Conservation (phyloP, 345 rosid genomes). For the Citrus cavaleriei region DNA sequence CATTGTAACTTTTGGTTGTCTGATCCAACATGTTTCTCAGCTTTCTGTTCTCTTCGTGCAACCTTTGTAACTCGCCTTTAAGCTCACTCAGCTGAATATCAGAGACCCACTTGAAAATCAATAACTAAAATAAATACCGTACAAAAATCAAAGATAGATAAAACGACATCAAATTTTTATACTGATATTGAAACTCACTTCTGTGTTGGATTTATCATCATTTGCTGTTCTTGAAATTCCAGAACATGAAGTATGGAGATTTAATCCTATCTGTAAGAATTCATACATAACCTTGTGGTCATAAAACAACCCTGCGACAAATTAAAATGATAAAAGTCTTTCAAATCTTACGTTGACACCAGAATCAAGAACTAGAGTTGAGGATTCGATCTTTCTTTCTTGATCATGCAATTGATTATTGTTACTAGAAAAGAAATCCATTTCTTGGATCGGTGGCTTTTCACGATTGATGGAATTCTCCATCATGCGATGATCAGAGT, state of each 20-base stretch:
- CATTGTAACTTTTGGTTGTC: conserved; percentile 48
- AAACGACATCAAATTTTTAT: neutral
- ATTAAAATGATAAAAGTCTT: neutral
- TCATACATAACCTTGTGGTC: neutral
- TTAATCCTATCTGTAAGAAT: conserved; percentile 46
- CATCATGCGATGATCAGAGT: conserved; percentile 17
- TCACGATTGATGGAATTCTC: conserved; percentile 20
- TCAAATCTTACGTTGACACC: conserved; percentile 49
- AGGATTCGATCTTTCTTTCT: conserved; percentile 23
- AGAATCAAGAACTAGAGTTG: conserved; percentile 32
- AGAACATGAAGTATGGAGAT: conserved; percentile 42
- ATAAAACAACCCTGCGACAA: neutral
- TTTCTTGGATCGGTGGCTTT: conserved; percentile 49
- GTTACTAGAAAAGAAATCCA: conserved; percentile 71
- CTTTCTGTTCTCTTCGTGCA: conserved; percentile 66
- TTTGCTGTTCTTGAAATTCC: conserved; percentile 28
- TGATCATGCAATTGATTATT: conserved; percentile 32
- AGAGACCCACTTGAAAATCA: neutral
- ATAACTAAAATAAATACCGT: neutral
- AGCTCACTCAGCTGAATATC: conserved; percentile 40
- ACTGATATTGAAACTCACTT: conserved; percentile 34
- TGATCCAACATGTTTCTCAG: conserved; percentile 62
- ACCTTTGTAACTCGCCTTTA: conserved; percentile 46
- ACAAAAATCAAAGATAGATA: neutral
- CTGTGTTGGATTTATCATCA: conserved; percentile 34